Conservation (phyloP, 768 basidiomycete genomes). For the Psilocybe azurescens region DNA sequence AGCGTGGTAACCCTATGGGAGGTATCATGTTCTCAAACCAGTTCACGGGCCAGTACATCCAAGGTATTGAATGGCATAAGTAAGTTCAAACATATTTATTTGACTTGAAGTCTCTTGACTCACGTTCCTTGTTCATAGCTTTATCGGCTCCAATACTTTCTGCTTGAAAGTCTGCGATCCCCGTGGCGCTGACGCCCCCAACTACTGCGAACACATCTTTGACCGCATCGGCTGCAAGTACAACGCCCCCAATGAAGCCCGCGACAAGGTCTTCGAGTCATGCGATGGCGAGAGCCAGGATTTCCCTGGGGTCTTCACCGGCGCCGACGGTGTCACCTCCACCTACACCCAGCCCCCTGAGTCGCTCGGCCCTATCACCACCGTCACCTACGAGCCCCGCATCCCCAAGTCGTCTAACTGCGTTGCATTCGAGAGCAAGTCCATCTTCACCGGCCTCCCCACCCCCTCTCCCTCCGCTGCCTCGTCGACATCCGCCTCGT, state of each 20-base stretch:
- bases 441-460: constrained; percentile 33
- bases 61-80: constrained; percentile 77
- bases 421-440: constrained; percentile 31
- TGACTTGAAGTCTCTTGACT: neutral
- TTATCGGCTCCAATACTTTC: constrained; percentile 69
- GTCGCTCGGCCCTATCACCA: constrained; percentile 43
- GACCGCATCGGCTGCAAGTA: constrained; percentile 78
- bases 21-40: constrained; percentile 68
- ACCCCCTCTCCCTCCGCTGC: constrained; percentile 10
- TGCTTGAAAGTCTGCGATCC: constrained; percentile 69
- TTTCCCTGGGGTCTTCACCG: constrained; percentile 41
- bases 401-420: constrained; percentile 48
- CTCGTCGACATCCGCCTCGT: neutral
- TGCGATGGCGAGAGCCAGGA: constrained; percentile 64
- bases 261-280: constrained; percentile 61
- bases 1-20: constrained; percentile 84
- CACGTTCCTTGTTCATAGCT: constrained; percentile 55
- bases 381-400: constrained; percentile 46
- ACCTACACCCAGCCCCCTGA: constrained; percentile 54
- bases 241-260: constrained; percentile 74
- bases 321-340: constrained; percentile 23
- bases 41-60: constrained; percentile 52
- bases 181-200: constrained; percentile 45
- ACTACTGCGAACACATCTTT: constrained; percentile 71
- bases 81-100: constrained; percentile 32